Evolutionary conservation across 2,329 filamentous ascomycete genomes (phyloP).

Genomic region (Fusarium pseudocircinatum): DNA sequence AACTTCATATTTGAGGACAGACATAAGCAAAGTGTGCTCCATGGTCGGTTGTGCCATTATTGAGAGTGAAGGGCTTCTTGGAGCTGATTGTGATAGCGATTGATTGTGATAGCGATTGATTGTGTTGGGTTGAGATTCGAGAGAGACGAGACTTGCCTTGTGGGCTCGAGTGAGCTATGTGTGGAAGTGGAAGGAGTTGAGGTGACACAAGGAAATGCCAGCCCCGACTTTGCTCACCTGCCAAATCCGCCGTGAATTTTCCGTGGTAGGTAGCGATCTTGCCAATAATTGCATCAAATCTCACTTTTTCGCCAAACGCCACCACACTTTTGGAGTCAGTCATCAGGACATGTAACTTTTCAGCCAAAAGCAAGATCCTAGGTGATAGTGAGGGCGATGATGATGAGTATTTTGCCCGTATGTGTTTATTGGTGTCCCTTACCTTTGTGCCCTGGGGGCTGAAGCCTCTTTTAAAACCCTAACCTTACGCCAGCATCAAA

Average conservation of each 20-base stretch:
- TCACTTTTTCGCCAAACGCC: too few relatives aligned
- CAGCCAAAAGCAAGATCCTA: too few relatives aligned
- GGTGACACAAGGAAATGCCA: not conserved
- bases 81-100: not conserved
- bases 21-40: not conserved
- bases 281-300: not conserved
- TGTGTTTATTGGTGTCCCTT: too few relatives aligned
- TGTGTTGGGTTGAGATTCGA: not conserved
- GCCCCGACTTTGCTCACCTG: not conserved
- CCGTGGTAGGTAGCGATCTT: not conserved
- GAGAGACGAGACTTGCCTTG: not conserved
- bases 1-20: not conserved
- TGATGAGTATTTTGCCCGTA: too few relatives aligned
- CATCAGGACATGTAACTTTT: too few relatives aligned
- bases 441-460: too few relatives aligned
- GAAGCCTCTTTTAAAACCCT: too few relatives aligned
- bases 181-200: not conserved
- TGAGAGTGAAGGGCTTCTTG: not conserved
- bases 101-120: too few relatives aligned
- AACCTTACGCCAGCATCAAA: not conserved
- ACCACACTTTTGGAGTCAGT: too few relatives aligned
- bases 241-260: not conserved
- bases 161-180: not conserved
- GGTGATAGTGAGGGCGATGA: too few relatives aligned
- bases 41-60: not conserved